phyloP scores from a whole-genome alignment of 148 eudicot genomes.

The Limonium bicolor region DNA sequence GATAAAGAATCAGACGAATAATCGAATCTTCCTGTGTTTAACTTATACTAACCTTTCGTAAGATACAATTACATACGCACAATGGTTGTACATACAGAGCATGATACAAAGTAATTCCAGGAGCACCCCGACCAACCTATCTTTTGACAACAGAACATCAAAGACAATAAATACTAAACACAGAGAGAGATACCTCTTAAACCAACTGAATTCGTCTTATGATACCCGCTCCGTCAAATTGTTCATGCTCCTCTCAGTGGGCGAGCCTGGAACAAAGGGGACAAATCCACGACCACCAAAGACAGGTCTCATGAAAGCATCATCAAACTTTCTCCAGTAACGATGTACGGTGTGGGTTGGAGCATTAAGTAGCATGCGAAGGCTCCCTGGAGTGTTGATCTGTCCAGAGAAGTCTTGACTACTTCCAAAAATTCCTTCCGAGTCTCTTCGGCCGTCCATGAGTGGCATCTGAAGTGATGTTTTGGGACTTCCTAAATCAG shows the following conservation, averaged over 20 bases:
- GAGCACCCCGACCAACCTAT: no score
- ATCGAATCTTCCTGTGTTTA: no score
- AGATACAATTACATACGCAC: no score
- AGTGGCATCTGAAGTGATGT: conserved; percentile 40
- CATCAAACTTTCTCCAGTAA: conserved; percentile 60
- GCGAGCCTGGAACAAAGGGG: conserved; percentile 42
- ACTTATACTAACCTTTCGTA: no score
- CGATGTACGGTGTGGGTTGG: conserved; percentile 54
- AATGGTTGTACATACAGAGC: no score
- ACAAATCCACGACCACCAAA: conserved; percentile 77
- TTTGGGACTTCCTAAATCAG: conserved; percentile 47
- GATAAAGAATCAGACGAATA: no score
- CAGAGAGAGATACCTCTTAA: no score
- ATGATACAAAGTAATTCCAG: no score
- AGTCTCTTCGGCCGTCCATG: conserved; percentile 29
- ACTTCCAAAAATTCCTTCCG: conserved; percentile 15
- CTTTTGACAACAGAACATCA: no score
- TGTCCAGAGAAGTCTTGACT: conserved; percentile 1
- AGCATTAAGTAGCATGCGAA: conserved; percentile 45
- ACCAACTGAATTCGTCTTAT: no score
- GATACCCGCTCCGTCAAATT: conserved; percentile 11
- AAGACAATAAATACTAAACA: no score
- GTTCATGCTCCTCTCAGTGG: conserved; percentile 18
- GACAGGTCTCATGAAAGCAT: conserved; percentile 59
- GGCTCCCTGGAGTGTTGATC: conserved; percentile 25